Evolutionary conservation across 805 yeast species (phyloP), one percentile per base, ranked within the genome.

Genomic region (Candida glaebosa): DNA sequence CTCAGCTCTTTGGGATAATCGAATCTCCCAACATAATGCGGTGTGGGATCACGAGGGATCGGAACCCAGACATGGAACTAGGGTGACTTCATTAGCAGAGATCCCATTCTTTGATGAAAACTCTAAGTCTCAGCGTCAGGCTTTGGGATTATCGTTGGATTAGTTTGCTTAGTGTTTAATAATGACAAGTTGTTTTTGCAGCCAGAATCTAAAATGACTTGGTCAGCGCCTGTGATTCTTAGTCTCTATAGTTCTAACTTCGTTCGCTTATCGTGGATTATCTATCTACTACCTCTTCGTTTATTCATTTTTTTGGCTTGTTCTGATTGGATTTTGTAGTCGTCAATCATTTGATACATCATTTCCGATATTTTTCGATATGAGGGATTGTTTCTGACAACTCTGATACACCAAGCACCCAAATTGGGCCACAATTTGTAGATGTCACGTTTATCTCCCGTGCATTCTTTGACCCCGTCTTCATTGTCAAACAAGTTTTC

Each of bases 1-100:
- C 24, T 63, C 78, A 31, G 83, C 80, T 5, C 51, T 78, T 28
- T 79, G 84, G 83, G 84, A 79, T 51, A 79, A 79, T 65, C 64
- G 84, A 55, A 53, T 75, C 40, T 65, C 78, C 18, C 69, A 69
- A 42, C 86, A 80, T 60, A 61, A 64, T 43, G 80, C 81, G 9
- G 69, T 76, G n/a, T 65, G 71, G 61, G 81, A 75, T 49, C 72
- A 74, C 55, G 76, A 71, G 46, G 66, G 65, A 7, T 38, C 53
- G 35, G 71, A 64, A 39, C 64, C 71, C 8, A 59, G 79, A 60
- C 82, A 76, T 46, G 82, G 78, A 28, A 71, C 75, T 2, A 72
- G 83, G 50, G 68, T 64, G 17, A 59, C 67, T 1, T 57, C 81
- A 1, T 65, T 78, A 45, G 83, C 79, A 16, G 82, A 78, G 46